A percentile compares a stretch with the other conserved stretches of the same genome.
These are phyloP conservation scores for Blastocystis sp. DNA, from an alignment of 352 stramenopile genomes.

Conservation along the genomic window DNA sequence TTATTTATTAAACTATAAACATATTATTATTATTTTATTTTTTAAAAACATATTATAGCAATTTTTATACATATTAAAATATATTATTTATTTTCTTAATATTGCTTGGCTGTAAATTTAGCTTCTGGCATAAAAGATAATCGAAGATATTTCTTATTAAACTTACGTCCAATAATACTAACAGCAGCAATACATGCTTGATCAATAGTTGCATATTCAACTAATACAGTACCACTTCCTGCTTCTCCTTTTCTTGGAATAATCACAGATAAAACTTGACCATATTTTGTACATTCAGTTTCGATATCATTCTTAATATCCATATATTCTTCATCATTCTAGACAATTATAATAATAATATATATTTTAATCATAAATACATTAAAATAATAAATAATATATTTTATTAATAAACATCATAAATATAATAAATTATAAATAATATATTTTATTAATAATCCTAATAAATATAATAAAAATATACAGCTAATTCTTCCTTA, in stretches of 20 bases:
- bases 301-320: slow-evolving; percentile 37
- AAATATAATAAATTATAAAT: too few species aligned
- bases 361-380: neutral
- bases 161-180: slow-evolving; percentile 23
- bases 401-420: neutral
- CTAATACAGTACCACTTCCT: slow-evolving; percentile 30
- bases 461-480: too few species aligned
- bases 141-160: slow-evolving; percentile 30
- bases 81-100: too few species aligned
- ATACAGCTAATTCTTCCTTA: too few species aligned
- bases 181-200: slow-evolving; percentile 21
- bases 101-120: slow-evolving; percentile 35
- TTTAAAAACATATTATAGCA: too few species aligned
- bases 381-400: neutral
- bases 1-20: too few species aligned
- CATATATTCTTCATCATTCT: slow-evolving; percentile 34
- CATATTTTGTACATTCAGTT: slow-evolving; percentile 25
- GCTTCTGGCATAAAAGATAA: slow-evolving; percentile 31
- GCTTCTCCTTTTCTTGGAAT: slow-evolving; percentile 18
- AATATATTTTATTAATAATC: too few species aligned
- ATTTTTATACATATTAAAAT: too few species aligned
- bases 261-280: slow-evolving; percentile 29
- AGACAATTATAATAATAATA: neutral
- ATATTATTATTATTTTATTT: too few species aligned
- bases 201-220: slow-evolving; percentile 34